phyloP scores from a whole-genome alignment of 371 early-diverging fungal species.

The Sporodiniella umbellata region DNA sequence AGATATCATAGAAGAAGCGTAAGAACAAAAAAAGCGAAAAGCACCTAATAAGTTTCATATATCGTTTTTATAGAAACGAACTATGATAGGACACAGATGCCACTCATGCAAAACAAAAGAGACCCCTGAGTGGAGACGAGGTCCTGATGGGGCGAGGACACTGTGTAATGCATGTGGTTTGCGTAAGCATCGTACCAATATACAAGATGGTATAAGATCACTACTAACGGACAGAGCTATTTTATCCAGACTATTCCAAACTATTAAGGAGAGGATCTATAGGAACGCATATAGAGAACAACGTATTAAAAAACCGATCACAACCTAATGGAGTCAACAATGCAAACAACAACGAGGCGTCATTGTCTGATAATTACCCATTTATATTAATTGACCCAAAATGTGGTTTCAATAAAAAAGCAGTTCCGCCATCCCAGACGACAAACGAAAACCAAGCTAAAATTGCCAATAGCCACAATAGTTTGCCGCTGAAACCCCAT shows the following conservation, averaged over 20 bases:
- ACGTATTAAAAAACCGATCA: conserved; percentile 2
- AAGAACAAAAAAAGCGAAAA: background rate
- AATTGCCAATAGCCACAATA: no score
- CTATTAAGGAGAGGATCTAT: conserved; percentile 20
- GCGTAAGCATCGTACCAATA: conserved; percentile 32
- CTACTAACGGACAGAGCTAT: background rate
- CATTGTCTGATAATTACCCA: conserved; percentile 8
- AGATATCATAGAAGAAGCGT: conserved; percentile 39
- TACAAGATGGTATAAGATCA: background rate
- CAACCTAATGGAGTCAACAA: background rate
- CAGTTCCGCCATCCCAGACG: background rate
- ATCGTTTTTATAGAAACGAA: conserved; percentile 23
- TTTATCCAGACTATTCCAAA: conserved; percentile 21
- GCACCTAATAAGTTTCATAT: background rate
- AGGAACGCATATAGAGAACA: conserved; percentile 19
- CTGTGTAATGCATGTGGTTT: conserved; percentile 56
- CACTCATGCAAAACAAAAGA: conserved; percentile 6
- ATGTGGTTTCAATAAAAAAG: conserved; percentile 1
- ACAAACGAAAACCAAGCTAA: no score
- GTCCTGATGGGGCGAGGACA: conserved; percentile 59
- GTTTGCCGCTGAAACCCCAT: no score
- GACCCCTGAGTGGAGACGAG: conserved; percentile 66
- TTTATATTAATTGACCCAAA: conserved; percentile 22
- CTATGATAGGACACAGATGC: conserved; percentile 25
- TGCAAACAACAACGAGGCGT: background rate